A percentile compares a stretch with the other conserved stretches of the same genome.
These are phyloP conservation scores for Colletotrichum spaethianum DNA, from an alignment of 2,329 filamentous ascomycete species.

Conservation along the genomic window DNA sequence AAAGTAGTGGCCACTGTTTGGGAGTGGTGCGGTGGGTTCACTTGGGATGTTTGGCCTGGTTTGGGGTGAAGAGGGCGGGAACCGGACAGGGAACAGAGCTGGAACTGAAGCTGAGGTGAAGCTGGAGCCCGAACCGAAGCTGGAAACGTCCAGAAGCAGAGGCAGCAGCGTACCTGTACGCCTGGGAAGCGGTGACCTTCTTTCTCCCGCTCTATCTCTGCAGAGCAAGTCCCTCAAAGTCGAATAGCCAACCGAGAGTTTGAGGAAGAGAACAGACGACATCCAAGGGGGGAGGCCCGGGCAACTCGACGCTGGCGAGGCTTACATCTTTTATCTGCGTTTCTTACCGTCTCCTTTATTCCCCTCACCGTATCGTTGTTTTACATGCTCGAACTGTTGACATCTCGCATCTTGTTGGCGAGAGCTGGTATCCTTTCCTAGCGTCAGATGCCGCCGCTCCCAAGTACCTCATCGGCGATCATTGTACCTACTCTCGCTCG, in stretches of 20 bases:
- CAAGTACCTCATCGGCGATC: background rate
- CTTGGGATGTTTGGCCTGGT: conserved; percentile 17
- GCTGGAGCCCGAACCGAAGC: conserved; percentile 9
- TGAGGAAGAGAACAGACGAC: conserved; percentile 4
- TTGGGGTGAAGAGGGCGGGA: conserved; percentile 11
- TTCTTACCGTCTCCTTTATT: background rate
- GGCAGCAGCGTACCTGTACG: background rate
- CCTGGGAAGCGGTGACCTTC: background rate
- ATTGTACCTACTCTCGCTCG: no score
- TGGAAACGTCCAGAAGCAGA: conserved; percentile 27
- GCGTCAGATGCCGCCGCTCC: background rate
- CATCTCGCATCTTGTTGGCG: background rate
- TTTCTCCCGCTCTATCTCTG: background rate
- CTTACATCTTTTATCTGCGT: background rate
- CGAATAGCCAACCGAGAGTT: background rate
- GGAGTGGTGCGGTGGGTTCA: conserved; percentile 24
- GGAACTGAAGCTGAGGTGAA: conserved; percentile 32
- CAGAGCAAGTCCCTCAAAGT: background rate
- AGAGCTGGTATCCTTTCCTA: background rate
- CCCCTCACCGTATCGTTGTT: background rate
- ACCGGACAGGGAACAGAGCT: conserved; percentile 36
- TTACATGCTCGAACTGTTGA: background rate
- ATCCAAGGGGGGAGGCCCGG: background rate
- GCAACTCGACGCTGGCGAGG: background rate
- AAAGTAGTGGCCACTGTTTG: conserved; percentile 15